phyloP scores from a whole-genome alignment of 495 filamentous ascomycete genomes.

The Filosporella fistucella region DNA sequence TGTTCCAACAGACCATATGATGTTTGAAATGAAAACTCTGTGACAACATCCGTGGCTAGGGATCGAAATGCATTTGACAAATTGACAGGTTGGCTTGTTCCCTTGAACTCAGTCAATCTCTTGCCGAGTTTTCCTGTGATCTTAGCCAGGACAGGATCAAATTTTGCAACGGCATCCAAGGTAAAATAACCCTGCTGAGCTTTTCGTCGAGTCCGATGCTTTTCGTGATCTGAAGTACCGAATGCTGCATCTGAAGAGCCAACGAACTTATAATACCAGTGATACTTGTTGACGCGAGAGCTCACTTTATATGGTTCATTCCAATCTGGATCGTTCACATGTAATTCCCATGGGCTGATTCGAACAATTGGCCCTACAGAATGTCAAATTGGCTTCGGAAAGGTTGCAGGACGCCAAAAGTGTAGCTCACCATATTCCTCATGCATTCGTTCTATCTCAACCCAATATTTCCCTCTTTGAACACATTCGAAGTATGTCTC shows the following conservation, averaged over 20 bases:
- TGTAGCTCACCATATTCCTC: conserved; percentile 26
- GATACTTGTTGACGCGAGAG: conserved; percentile 6
- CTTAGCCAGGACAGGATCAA: conserved; percentile 39
- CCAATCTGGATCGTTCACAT: conserved; percentile 48
- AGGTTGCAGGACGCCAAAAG: neutral
- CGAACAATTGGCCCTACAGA: conserved; percentile 47
- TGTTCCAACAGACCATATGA: neutral
- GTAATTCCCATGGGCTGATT: conserved; percentile 52
- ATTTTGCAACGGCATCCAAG: conserved; percentile 32
- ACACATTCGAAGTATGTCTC: conserved; percentile 20
- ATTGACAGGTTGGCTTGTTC: neutral
- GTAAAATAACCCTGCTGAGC: conserved; percentile 43
- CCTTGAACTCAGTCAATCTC: conserved; percentile 6
- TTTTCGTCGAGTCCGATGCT: conserved; percentile 34
- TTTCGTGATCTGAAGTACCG: conserved; percentile 24
- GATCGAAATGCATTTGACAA: neutral
- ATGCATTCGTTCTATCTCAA: conserved; percentile 26
- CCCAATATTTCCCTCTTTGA: conserved; percentile 17
- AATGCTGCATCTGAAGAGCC: neutral
- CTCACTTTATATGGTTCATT: conserved; percentile 50
- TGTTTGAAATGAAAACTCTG: conserved; percentile 8
- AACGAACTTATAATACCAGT: neutral
- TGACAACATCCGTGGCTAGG: conserved; percentile 7
- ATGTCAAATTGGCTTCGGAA: neutral
- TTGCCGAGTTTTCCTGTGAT: conserved; percentile 30